A percentile compares a stretch with the other conserved stretches of the same genome.
phyloP scores from a whole-genome alignment of 1,139 yeast genomes.

The Sporopachydermia cereana region DNA sequence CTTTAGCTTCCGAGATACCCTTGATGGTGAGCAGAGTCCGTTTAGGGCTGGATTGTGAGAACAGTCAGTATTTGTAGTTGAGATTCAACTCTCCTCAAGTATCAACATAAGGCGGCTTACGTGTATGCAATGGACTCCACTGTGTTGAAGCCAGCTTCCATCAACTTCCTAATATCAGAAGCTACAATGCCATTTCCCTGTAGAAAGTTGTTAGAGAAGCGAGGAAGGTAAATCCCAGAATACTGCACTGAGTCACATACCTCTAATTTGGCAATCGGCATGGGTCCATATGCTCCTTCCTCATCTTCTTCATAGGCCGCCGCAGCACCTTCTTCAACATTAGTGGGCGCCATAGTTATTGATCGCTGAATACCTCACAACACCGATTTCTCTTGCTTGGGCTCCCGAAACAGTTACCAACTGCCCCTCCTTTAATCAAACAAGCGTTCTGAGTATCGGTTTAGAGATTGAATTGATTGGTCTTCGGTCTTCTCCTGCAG shows the following conservation, averaged over 20 bases:
- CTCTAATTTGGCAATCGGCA: constrained; percentile 30
- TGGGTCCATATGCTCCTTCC: constrained; percentile 34
- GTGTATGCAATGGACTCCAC: constrained; percentile 90
- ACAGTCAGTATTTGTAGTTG: constrained; percentile 7
- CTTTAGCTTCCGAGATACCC: constrained; percentile 94
- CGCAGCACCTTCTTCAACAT: constrained; percentile 12
- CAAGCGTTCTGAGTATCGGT: too few species aligned
- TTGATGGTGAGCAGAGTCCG: constrained; percentile 65
- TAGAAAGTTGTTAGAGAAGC: too few species aligned
- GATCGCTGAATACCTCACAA: too few species aligned
- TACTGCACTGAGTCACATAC: too few species aligned
- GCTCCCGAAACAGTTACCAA: too few species aligned
- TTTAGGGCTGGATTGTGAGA: constrained; percentile 34
- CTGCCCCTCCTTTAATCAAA: too few species aligned
- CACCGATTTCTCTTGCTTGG: too few species aligned
- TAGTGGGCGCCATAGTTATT: constrained; percentile 5
- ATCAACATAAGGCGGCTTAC: too few species aligned
- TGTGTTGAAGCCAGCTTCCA: constrained; percentile 78
- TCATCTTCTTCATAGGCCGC: constrained; percentile 33
- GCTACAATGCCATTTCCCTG: constrained; percentile 81
- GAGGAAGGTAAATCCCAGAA: constrained; percentile 5
- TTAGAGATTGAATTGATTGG: too few species aligned
- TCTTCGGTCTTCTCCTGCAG: too few species aligned
- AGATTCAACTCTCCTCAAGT: too few species aligned
- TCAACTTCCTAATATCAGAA: constrained; percentile 68